These are phyloP conservation scores for Clarireedia sp. DNA, from an alignment of 2,329 filamentous ascomycete genomes.

Conservation along the genomic window DNA sequence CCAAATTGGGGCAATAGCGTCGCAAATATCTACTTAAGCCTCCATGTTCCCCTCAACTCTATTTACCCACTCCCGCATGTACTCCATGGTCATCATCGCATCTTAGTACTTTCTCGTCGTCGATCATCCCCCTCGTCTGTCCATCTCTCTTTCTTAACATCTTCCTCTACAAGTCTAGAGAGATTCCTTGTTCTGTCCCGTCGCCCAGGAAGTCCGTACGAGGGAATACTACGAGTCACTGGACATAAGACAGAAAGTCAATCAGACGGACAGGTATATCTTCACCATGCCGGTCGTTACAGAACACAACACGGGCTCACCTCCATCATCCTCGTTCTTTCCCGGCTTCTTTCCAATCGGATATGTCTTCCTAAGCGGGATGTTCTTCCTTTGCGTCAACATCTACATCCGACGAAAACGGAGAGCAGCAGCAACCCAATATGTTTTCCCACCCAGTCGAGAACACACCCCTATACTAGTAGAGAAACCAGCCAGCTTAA, in stretches of 20 bases:
- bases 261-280: neutral
- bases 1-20: neutral
- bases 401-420: conserved; percentile 7
- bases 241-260: neutral
- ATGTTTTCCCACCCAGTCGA: conserved; percentile 5
- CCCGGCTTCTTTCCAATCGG: neutral
- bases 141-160: neutral
- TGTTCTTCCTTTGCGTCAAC: conserved; percentile 11
- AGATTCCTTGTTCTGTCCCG: neutral
- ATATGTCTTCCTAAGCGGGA: conserved; percentile 9
- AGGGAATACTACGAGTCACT: neutral
- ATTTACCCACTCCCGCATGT: neutral
- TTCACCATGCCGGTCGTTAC: conserved; percentile 12
- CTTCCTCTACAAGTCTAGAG: neutral
- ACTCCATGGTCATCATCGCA: neutral
- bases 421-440: neutral
- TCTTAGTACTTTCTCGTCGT: neutral
- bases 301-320: neutral
- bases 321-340: neutral
- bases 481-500: neutral
- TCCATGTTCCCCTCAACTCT: conserved; percentile 5
- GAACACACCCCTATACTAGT: neutral
- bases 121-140: neutral
- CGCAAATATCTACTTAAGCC: conserved; percentile 12
- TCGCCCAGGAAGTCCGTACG: neutral